A percentile compares a stretch with the other conserved stretches of the same genome.
Evolutionary conservation across 192 early-diverging fungal species (phyloP).

Genomic region (Lobosporangium transversale): DNA sequence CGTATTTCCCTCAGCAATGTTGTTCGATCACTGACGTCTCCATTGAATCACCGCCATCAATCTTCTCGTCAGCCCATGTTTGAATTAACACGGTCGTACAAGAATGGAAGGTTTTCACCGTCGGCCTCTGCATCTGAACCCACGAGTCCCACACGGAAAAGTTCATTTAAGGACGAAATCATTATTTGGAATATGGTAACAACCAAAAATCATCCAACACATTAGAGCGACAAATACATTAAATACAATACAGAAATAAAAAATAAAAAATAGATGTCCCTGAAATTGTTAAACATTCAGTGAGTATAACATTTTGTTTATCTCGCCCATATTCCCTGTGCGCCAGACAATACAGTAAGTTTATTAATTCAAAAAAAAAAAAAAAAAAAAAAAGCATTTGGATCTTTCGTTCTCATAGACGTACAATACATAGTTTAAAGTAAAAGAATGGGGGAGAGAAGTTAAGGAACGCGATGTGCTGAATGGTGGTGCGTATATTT

Average conservation of each 20-base stretch:
- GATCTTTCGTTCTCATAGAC: too few relatives aligned
- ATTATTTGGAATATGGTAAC: slow-evolving; percentile 36
- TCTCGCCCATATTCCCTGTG: too few relatives aligned
- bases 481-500: neutral
- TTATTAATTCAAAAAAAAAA: neutral
- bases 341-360: too few relatives aligned
- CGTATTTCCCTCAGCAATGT: slow-evolving; percentile 36
- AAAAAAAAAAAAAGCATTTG: slow-evolving; percentile 1
- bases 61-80: neutral
- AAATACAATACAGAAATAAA: neutral
- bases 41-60: neutral
- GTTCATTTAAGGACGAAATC: slow-evolving; percentile 19
- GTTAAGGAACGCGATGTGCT: neutral
- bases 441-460: neutral
- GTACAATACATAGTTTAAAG: neutral
- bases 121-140: too few relatives aligned
- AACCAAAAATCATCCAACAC: slow-evolving; percentile 18
- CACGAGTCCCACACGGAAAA: neutral
- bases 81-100: slow-evolving; percentile 3
- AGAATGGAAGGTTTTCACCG: too few relatives aligned
- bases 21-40: slow-evolving; percentile 15
- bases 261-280: too few relatives aligned
- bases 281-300: too few relatives aligned
- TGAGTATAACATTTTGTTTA: too few relatives aligned
- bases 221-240: neutral